phyloP scores from a whole-genome alignment of 1,139 yeast species.

The Hyphopichia buzzinii region DNA sequence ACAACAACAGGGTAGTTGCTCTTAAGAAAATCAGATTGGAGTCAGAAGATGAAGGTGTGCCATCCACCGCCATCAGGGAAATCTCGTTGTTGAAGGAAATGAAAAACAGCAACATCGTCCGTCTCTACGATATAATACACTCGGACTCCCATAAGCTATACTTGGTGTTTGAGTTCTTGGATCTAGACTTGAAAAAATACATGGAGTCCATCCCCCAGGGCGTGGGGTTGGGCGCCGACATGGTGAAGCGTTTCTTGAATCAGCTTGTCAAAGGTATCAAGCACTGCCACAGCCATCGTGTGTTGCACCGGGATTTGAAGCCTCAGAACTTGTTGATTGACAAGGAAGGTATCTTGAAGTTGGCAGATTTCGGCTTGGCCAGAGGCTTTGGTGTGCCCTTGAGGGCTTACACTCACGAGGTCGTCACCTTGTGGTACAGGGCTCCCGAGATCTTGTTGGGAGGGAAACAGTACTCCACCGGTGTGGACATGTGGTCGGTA shows the following conservation, averaged over 20 bases:
- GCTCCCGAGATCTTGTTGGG: constrained; percentile 96
- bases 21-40: constrained; percentile 91
- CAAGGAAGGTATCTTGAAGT: constrained; percentile 90
- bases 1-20: constrained; percentile 90
- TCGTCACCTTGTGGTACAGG: constrained; percentile 96
- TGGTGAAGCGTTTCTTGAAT: constrained; percentile 90
- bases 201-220: constrained; percentile 96
- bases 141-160: constrained; percentile 94
- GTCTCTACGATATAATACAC: constrained; percentile 91
- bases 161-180: constrained; percentile 90
- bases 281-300: constrained; percentile 94
- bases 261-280: constrained; percentile 91
- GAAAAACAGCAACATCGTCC: constrained; percentile 87
- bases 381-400: constrained; percentile 97
- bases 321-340: constrained; percentile 94
- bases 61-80: constrained; percentile 96
- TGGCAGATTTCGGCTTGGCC: constrained; percentile 97
- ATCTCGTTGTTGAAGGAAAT: constrained; percentile 90
- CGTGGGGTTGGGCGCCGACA: constrained; percentile 82
- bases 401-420: constrained; percentile 95
- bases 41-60: constrained; percentile 98
- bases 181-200: constrained; percentile 90
- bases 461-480: constrained; percentile 95
- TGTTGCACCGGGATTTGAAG: constrained; percentile 91
- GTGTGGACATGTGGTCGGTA: constrained; percentile 98